Conservation (phyloP, 345 rosid species). For the Leavenworthia alabamica region DNA sequence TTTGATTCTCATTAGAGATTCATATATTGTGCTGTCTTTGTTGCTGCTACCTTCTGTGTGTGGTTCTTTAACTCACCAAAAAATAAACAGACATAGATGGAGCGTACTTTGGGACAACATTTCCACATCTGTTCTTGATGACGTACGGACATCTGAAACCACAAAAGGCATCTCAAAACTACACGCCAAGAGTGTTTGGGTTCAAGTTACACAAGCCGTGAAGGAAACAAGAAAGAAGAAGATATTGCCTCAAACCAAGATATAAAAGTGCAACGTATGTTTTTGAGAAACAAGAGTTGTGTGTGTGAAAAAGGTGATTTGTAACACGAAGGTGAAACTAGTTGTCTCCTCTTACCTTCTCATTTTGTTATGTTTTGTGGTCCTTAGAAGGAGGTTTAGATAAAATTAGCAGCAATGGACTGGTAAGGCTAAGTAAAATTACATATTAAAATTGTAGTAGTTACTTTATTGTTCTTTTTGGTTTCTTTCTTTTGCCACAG, state of each 20-base stretch:
- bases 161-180: constrained; percentile 73
- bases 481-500: not conserved
- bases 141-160: constrained; percentile 88
- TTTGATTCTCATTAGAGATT: not conserved
- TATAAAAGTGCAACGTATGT: not conserved
- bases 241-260: not conserved
- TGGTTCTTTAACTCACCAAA: constrained; percentile 40
- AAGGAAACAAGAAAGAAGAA: constrained; percentile 22
- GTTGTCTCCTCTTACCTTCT: no score
- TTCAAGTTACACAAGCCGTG: constrained; percentile 84
- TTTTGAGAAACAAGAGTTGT: constrained; percentile 6
- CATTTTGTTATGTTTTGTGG: not conserved
- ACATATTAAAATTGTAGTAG: constrained; percentile 15
- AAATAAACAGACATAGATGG: constrained; percentile 83
- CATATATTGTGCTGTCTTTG: not conserved
- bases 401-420: no score
- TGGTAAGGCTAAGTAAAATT: constrained; percentile 3
- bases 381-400: no score
- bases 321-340: constrained; percentile 16
- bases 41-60: constrained; percentile 7
- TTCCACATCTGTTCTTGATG: constrained; percentile 91
- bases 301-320: constrained; percentile 7
- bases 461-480: not conserved
- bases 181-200: constrained; percentile 91
- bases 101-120: constrained; percentile 91